These are phyloP conservation scores for Agarophyton chilense DNA, from an alignment of 23 red algal genomes.

Conservation along the genomic window DNA sequence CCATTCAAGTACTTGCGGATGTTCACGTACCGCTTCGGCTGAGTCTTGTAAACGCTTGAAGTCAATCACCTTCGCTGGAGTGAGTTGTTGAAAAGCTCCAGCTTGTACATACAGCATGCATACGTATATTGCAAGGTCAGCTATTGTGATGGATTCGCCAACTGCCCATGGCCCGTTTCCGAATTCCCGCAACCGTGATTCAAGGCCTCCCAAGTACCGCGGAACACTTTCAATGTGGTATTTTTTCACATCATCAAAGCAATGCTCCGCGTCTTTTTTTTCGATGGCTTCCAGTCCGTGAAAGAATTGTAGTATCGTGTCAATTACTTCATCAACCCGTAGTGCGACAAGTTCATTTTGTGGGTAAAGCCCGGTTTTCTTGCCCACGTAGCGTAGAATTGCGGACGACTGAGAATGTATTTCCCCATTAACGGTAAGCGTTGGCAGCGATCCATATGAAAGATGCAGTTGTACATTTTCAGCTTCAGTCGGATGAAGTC, in stretches of 20 bases:
- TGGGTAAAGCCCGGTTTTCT: conserved; percentile 58
- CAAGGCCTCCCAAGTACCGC: conserved; percentile 35
- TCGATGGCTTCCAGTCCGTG: not conserved
- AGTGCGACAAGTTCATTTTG: conserved; percentile 10
- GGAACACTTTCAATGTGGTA: conserved; percentile 29
- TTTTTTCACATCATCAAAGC: conserved; percentile 17
- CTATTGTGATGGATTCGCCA: conserved; percentile 31
- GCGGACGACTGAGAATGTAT: conserved; percentile 41
- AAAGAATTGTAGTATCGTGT: conserved; percentile 36
- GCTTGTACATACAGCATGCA: conserved; percentile 30
- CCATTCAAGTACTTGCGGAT: conserved; percentile 39
- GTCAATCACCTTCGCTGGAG: not conserved
- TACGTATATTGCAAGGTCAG: conserved; percentile 56
- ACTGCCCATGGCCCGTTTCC: conserved; percentile 51
- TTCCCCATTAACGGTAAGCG: conserved; percentile 21
- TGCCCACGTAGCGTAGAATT: conserved; percentile 52
- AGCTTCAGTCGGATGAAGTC: conserved; percentile 28
- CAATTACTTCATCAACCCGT: conserved; percentile 60
- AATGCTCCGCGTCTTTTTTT: not conserved
- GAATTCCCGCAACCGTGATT: conserved; percentile 16
- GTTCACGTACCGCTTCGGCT: conserved; percentile 14
- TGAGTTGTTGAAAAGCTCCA: conserved; percentile 41
- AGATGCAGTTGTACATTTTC: not conserved
- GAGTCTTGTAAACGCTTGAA: conserved; percentile 28
- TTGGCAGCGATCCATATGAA: conserved; percentile 47